A percentile compares a stretch with the other conserved stretches of the same genome.
Evolutionary conservation across 768 basidiomycete species (phyloP).

Genomic region (Leccinum uliginosum): DNA sequence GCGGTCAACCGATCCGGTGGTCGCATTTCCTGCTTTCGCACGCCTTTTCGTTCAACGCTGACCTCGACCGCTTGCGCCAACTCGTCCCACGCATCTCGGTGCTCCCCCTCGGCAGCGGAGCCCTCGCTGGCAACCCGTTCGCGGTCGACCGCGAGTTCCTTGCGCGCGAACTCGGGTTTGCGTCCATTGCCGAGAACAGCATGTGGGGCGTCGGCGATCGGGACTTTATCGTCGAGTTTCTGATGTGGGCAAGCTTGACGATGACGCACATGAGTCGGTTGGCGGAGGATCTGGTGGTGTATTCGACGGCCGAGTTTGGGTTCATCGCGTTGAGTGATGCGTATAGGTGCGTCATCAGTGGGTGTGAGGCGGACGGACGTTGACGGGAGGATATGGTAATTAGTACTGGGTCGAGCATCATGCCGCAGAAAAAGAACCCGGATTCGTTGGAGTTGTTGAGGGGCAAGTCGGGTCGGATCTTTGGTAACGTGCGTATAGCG

Average conservation of each 20-base stretch:
- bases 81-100: slow-evolving; percentile 88
- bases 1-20: slow-evolving; percentile 98
- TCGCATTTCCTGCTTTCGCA: slow-evolving; percentile 95
- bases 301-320: slow-evolving; percentile 96
- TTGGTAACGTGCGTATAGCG: slow-evolving; percentile 67
- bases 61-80: slow-evolving; percentile 80
- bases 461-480: slow-evolving; percentile 91
- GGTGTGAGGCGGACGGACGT: neutral
- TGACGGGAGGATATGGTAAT: neutral
- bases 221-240: slow-evolving; percentile 94
- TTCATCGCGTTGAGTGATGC: slow-evolving; percentile 96
- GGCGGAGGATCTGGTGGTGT: slow-evolving; percentile 95
- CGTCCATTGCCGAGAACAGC: slow-evolving; percentile 89
- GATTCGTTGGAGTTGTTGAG: slow-evolving; percentile 94
- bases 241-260: slow-evolving; percentile 92
- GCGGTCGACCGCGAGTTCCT: slow-evolving; percentile 91
- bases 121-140: slow-evolving; percentile 96
- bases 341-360: slow-evolving; percentile 66
- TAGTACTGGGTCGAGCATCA: slow-evolving; percentile 98
- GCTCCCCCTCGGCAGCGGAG: slow-evolving; percentile 90
- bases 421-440: slow-evolving; percentile 99
- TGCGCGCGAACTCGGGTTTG: slow-evolving; percentile 84
- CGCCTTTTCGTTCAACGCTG: slow-evolving; percentile 87
- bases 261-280: slow-evolving; percentile 94
- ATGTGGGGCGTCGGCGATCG: slow-evolving; percentile 96